Conservation (phyloP, 208 protist genomes). For the Wallacemonas rigidus region DNA sequence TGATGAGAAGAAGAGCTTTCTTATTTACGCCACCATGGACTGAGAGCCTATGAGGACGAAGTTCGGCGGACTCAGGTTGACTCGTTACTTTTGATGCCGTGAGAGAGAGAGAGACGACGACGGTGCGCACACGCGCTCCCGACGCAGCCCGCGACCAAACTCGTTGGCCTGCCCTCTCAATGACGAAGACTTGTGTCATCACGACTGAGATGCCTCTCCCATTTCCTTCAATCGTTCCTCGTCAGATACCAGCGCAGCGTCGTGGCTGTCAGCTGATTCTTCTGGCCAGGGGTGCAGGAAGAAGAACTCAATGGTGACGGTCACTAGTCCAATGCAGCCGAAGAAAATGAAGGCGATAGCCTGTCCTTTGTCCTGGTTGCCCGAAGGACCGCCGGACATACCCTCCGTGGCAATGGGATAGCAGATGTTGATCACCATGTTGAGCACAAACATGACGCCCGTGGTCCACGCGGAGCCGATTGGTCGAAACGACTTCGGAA, state of each 20-base stretch:
- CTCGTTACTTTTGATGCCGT: too few species aligned
- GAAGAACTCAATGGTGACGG: constrained; percentile 50
- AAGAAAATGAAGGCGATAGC: constrained; percentile 66
- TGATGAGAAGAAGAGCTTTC: too few species aligned
- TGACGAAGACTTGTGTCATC: neutral
- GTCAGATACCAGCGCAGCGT: neutral
- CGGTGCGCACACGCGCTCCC: too few species aligned
- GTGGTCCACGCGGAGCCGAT: constrained; percentile 51
- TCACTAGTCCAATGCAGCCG: constrained; percentile 43
- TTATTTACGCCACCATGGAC: too few species aligned
- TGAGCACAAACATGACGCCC: constrained; percentile 54
- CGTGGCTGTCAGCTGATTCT: neutral
- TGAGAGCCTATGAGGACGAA: too few species aligned
- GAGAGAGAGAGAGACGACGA: too few species aligned
- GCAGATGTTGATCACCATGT: constrained; percentile 62
- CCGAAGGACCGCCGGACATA: constrained; percentile 62
- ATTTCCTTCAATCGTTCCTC: neutral
- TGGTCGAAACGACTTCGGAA: constrained; percentile 61
- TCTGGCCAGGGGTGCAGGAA: constrained; percentile 44
- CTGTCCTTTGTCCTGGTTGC: constrained; percentile 68
- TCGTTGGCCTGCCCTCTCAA: too few species aligned
- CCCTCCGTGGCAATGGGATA: constrained; percentile 61
- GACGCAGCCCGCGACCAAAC: too few species aligned
- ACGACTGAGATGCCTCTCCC: neutral
- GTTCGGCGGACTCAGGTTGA: too few species aligned